A percentile compares a stretch with the other conserved stretches of the same genome.
Evolutionary conservation across 805 yeast genomes (phyloP).

Genomic region (Myxozyma udenii): DNA sequence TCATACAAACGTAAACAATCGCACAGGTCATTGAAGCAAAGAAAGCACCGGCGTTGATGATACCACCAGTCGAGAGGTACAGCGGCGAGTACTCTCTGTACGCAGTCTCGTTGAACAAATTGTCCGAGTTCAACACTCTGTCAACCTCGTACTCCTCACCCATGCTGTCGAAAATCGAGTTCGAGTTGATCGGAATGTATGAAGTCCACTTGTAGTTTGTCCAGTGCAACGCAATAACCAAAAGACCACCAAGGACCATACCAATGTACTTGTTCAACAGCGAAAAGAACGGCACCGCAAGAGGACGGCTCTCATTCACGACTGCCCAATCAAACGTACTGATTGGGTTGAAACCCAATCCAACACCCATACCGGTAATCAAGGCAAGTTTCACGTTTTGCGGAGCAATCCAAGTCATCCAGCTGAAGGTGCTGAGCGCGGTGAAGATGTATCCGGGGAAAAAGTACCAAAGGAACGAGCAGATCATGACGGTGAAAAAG

Average conservation of each 20-base stretch:
- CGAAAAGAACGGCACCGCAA: slow-evolving; percentile 45
- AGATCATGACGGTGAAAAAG: slow-evolving; percentile 45
- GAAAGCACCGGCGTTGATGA: slow-evolving; percentile 51
- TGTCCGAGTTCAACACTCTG: slow-evolving; percentile 44
- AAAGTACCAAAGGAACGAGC: slow-evolving; percentile 44
- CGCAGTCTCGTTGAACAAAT: slow-evolving; percentile 45
- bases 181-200: slow-evolving; percentile 47
- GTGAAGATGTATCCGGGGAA: slow-evolving; percentile 56
- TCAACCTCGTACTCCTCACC: slow-evolving; percentile 46
- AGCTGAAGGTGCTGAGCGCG: slow-evolving; percentile 56
- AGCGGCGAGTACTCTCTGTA: slow-evolving; percentile 62
- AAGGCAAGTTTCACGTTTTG: slow-evolving; percentile 47
- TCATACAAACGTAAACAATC: slow-evolving; percentile 46
- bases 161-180: slow-evolving; percentile 38
- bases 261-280: slow-evolving; percentile 42
- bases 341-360: slow-evolving; percentile 47
- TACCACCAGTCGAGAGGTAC: slow-evolving; percentile 50
- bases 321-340: slow-evolving; percentile 48
- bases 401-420: slow-evolving; percentile 60
- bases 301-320: slow-evolving; percentile 41
- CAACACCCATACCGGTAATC: slow-evolving; percentile 46
- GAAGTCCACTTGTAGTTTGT: slow-evolving; percentile 48
- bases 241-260: slow-evolving; percentile 48
- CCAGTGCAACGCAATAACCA: slow-evolving; percentile 52
- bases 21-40: slow-evolving; percentile 54